Base-by-base conservation (phyloP, 257 asterid species). In the Solanum habrochaites region DNA sequence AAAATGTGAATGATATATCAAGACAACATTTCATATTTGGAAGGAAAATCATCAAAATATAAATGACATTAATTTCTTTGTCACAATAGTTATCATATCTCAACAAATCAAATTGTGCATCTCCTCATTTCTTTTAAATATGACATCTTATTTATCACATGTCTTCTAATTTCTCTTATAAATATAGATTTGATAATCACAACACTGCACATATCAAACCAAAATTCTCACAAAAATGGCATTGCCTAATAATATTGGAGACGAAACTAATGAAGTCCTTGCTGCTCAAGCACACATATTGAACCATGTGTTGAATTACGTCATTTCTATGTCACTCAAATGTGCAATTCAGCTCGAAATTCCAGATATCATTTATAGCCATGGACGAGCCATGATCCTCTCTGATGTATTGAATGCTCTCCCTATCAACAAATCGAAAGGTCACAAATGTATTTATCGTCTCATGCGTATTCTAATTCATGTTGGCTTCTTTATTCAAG, bases 201-300 rank as follows among this genome's bases (percentile, higher is more conserved):
- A 52, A 12, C 1, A 75, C 58, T 11, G n/a, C 4, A 40, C 58
- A 75, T 39, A 23, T 75, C 60, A 42, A 42, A 69, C 8, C 8
- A 35, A 72, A 37, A 32, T 8, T 32, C 56, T 11, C 32, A 74
- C 6, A 52, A 78, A 69, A 5, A 87, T 87, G 86, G 86, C 35
- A 81, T 66, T 87, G 37, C 7, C 64, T 25, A 37, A 71, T 35
- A 52, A 52, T 52, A 52, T 16, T 52, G 23, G 60, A 32, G 86
- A 75, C 3, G 29, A 66, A 66, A 72, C 58, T 32, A 11, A 27
- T 15, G 89, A 83, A 86, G 37, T 89, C 9, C 83, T 89, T 2
- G 25, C 60, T n/a, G 87, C 91, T 85, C 89, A 85, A 12, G 88
- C 91, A 84, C 89, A 87, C 84, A 78, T 87, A 87, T 37, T 42